Base-by-base conservation (phyloP, 2,329 filamentous ascomycete genomes). In the Beauveria pseudobassiana region DNA sequence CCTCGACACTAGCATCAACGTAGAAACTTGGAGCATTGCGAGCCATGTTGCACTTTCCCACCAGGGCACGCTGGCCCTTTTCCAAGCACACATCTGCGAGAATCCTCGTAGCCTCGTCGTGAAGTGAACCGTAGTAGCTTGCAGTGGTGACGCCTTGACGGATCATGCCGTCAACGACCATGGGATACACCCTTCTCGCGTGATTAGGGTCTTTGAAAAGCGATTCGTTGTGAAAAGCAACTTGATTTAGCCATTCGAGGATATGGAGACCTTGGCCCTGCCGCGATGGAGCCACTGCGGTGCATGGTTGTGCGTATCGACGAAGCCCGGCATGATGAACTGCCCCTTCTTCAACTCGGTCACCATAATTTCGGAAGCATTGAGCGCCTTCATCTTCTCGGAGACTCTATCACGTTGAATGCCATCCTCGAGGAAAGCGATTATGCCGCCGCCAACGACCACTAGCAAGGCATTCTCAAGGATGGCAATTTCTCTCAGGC, bases 261-360 rank as follows among this genome's bases (percentile, higher is more conserved):
- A 84, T 81, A 63, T 82, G 77, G 70, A 80, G 73, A 49, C 80
- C 75, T 66, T 81, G 78, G 5, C 78, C 78, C 5, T 81, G 72
- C 30, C 78, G 26, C 78, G 73, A 70, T 78, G 76, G 16, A 77
- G 72, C 76, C 77, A 82, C 65, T 83, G 79, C 45, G 86, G 86
- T 0, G 87, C 86, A 67, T 89, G 87, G 63, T 87, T 87, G 71
- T 89, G 87, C 1, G 85, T 88, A 73, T 89, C 86, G 59, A 89
- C 75, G 66, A 86, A 82, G 49, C 83, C 83, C 0, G 84, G 84
- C 62, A 85, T 79, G 53, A 86, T 71, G 66, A 87, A 84, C 51
- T 82, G 72, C 45, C 76, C 77, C 8, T 69, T 72, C 2, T 66
- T 53, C 3, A 83, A 73, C 14, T 59, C 56, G 1, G 38, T 56